phyloP scores from a whole-genome alignment of 2,329 filamentous ascomycete species.

The Ceratocystis eucalypticola region DNA sequence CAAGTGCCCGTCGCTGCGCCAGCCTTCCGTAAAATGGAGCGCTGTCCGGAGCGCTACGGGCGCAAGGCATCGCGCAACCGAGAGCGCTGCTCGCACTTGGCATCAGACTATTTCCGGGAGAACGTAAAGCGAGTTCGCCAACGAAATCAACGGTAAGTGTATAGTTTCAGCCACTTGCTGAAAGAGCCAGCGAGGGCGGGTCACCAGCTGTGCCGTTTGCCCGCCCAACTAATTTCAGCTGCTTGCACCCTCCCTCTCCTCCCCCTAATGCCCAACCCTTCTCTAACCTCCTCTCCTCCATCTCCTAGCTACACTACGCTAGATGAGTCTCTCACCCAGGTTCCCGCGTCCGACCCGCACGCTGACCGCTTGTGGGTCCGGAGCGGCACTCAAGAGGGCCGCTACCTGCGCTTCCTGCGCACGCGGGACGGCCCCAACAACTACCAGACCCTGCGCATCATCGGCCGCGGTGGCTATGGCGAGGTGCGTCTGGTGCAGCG shows the following conservation, averaged over 20 bases:
- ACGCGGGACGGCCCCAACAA: conserved; percentile 58
- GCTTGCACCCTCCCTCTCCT: conserved; percentile 23
- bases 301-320: conserved; percentile 9
- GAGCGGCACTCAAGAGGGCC: conserved; percentile 36
- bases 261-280: background rate
- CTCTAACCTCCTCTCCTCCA: background rate
- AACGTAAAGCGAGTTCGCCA: conserved; percentile 18
- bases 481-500: conserved; percentile 66
- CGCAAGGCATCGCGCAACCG: conserved; percentile 17
- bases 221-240: background rate
- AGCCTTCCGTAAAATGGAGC: conserved; percentile 17
- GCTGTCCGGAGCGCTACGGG: conserved; percentile 16
- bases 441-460: conserved; percentile 63
- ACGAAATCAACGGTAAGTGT: conserved; percentile 15
- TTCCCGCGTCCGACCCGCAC: background rate
- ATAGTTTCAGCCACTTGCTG: conserved; percentile 23
- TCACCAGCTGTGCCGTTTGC: no score
- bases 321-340: conserved; percentile 10
- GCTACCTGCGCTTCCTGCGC: conserved; percentile 58
- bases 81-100: conserved; percentile 16
- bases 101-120: conserved; percentile 17
- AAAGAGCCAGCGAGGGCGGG: no score
- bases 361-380: conserved; percentile 16
- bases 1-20: background rate
- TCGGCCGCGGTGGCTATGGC: conserved; percentile 68